These are phyloP conservation scores for Saccharomyces pastorianus DNA, from an alignment of 1,139 yeast species.

Conservation along the genomic window DNA sequence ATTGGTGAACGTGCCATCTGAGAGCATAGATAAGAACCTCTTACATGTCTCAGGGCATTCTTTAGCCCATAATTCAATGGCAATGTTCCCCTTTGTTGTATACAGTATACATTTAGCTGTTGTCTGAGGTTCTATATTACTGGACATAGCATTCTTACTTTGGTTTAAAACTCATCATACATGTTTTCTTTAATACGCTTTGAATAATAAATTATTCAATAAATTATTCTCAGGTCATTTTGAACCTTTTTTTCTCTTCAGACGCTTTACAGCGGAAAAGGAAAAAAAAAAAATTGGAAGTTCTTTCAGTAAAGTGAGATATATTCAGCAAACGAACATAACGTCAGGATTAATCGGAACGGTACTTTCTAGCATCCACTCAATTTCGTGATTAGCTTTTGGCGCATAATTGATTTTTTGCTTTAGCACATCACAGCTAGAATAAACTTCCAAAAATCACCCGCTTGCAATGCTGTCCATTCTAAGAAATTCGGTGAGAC, in stretches of 20 bases:
- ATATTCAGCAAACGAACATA: not conserved
- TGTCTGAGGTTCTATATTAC: constrained; percentile 45
- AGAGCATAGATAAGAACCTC: constrained; percentile 43
- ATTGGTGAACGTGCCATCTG: constrained; percentile 38
- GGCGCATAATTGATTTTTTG: not conserved
- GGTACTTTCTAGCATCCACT: not conserved
- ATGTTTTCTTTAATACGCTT: not conserved
- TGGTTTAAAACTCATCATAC: not conserved
- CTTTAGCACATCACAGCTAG: not conserved
- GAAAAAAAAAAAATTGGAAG: not conserved
- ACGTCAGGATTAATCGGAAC: not conserved
- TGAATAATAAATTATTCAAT: no score
- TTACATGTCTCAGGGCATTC: constrained; percentile 51
- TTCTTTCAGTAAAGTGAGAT: not conserved
- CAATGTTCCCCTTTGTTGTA: constrained; percentile 56
- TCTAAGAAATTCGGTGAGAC: constrained; percentile 6
- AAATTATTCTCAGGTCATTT: not conserved
- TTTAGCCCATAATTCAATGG: constrained; percentile 62
- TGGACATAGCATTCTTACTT: not conserved
- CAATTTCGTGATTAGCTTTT: not conserved
- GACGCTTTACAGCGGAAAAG: not conserved
- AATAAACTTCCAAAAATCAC: not conserved
- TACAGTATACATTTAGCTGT: constrained; percentile 49
- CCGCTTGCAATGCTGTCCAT: constrained; percentile 2
- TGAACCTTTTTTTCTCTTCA: not conserved